phyloP scores from a whole-genome alignment of 768 basidiomycete genomes.

The Podaxis sp. region DNA sequence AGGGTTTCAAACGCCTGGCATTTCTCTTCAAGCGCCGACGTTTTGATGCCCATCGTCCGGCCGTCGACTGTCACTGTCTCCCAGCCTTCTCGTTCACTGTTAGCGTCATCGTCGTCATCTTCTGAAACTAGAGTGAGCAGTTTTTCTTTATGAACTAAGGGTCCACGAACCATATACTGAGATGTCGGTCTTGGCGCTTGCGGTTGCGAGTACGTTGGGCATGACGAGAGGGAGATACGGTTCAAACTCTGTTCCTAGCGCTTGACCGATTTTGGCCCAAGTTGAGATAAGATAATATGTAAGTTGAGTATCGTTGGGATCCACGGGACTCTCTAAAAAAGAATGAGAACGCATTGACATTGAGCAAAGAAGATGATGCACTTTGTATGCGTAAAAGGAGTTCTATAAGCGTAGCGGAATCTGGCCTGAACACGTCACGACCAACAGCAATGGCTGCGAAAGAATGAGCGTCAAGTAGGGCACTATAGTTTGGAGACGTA shows the following conservation, averaged over 20 bases:
- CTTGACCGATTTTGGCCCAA: conserved; percentile 89
- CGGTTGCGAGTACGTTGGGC: conserved; percentile 72
- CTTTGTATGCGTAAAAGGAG: conserved; percentile 78
- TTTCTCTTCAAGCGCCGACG: conserved; percentile 82
- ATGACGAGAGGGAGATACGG: conserved; percentile 86
- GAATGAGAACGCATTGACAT: neutral
- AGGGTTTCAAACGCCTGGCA: conserved; percentile 88
- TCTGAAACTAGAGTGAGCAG: conserved; percentile 27
- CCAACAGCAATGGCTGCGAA: conserved; percentile 81
- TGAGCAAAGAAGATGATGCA: conserved; percentile 30
- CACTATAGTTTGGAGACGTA: conserved; percentile 31
- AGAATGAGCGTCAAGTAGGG: neutral
- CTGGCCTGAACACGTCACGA: conserved; percentile 72
- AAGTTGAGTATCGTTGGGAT: conserved; percentile 71
- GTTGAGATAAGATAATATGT: conserved; percentile 80
- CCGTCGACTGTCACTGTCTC: conserved; percentile 80
- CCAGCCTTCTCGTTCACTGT: conserved; percentile 70
- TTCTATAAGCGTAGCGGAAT: conserved; percentile 71
- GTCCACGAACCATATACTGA: conserved; percentile 61
- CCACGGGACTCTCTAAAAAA: conserved; percentile 57
- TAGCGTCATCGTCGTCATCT: conserved; percentile 52
- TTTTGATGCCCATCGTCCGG: conserved; percentile 73
- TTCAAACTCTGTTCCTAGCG: conserved; percentile 81
- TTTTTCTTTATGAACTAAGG: neutral
- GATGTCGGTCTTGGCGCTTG: conserved; percentile 79